phyloP scores from a whole-genome alignment of 2,329 filamentous ascomycete genomes.

The Penicillium sp. region DNA sequence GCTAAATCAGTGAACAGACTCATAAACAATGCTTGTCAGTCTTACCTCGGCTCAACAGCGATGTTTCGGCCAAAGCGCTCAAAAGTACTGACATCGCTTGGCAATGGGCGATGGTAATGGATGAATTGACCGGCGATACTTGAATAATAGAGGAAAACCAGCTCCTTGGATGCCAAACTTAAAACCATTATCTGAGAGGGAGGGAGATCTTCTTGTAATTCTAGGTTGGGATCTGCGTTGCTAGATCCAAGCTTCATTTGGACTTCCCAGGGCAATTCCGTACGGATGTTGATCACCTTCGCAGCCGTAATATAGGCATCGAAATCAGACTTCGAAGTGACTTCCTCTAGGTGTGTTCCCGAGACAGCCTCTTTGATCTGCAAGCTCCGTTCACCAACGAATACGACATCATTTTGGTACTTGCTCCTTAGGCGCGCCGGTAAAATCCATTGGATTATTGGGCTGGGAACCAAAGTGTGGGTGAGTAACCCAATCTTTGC shows the following conservation, averaged over 20 bases:
- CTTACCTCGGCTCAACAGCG: conserved; percentile 77
- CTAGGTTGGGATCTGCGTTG: conserved; percentile 15
- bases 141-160: conserved; percentile 76
- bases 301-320: conserved; percentile 78
- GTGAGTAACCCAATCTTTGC: conserved; percentile 75
- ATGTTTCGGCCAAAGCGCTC: conserved; percentile 68
- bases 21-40: background rate
- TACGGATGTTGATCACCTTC: conserved; percentile 69
- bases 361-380: conserved; percentile 75
- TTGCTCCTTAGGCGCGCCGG: conserved; percentile 76
- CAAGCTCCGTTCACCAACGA: conserved; percentile 81
- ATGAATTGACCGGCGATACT: conserved; percentile 62
- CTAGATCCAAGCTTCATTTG: conserved; percentile 33
- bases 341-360: conserved; percentile 70
- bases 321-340: conserved; percentile 81
- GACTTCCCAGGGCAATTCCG: conserved; percentile 44
- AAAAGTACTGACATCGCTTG: conserved; percentile 58
- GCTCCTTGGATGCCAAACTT: conserved; percentile 72
- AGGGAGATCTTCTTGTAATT: conserved; percentile 54
- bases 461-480: conserved; percentile 76
- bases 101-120: conserved; percentile 63
- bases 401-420: conserved; percentile 78
- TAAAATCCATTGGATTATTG: conserved; percentile 75
- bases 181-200: conserved; percentile 78
- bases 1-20: conserved; percentile 12